Evolutionary conservation across 2,329 filamentous ascomycete species (phyloP), one percentile per base, ranked within the genome.

Genomic region (Penicillium psychrosexuale): DNA sequence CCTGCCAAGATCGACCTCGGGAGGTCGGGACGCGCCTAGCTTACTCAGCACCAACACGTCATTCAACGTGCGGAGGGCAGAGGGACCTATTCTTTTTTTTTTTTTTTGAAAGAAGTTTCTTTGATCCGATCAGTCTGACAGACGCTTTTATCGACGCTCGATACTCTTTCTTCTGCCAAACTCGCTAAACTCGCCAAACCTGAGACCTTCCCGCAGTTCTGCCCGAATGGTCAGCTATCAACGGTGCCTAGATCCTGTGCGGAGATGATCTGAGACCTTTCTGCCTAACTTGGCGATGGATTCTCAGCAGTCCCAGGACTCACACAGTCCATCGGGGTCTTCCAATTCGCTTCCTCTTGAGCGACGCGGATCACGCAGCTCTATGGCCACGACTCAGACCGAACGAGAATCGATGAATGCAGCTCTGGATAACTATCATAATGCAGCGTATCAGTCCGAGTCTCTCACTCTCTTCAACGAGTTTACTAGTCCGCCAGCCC

Each of bases 391-490:
- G 24, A 74, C 79, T 2, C 80, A 82, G 46, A 75, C 84, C 38
- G 88, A 92, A 70, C 88, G 84, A 68, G 88, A 91, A 59, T 86
- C 89, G 54, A 80, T 93, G 36, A 85, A 89, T 33, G 84, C 90
- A 59, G 84, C 88, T 17, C 84, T 97, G 57, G 89, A 96, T 73
- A 87, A 90, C 65, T 96, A 97, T 62, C 93, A 97, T 73, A 91
- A 81, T 47, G 86, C 89, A 6, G 91, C 92, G n/a, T 95, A 89
- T 67, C 89, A 90, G 69, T 89, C 89, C 33, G 88, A 89, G 59
- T 84, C 86, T 33, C 80, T 97, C 45, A 97, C 93, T 2, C 95
- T 91, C 8, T 97, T 97, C 75, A 95, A 95, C 74, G 92, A 97
- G 68, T 92, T 96, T 66, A 89, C 88, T 7, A 72, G 68, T 50